phyloP scores from a whole-genome alignment of 2,329 filamentous ascomycete species.

The Drechslerella dactyloides region DNA sequence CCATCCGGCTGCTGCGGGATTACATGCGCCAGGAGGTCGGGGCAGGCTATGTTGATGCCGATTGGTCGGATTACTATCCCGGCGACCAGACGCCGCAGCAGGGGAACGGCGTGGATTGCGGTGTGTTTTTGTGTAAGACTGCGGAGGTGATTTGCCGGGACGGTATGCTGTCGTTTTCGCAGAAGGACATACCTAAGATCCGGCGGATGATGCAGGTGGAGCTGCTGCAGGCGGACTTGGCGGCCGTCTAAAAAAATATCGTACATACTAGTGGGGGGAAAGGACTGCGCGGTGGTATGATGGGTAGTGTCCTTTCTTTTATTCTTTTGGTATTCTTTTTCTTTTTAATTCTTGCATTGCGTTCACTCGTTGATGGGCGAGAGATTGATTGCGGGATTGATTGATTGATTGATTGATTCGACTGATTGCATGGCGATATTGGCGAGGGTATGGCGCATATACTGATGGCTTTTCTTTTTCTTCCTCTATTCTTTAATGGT shows the following conservation, averaged over 20 bases:
- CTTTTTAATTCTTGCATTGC: constrained; percentile 14
- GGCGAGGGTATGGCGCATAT: constrained; percentile 11
- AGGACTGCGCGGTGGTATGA: neutral
- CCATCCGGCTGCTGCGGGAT: constrained; percentile 35
- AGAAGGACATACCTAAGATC: constrained; percentile 52
- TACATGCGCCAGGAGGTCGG: constrained; percentile 53
- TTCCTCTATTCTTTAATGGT: neutral
- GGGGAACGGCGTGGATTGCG: constrained; percentile 52
- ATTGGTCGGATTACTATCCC: constrained; percentile 52
- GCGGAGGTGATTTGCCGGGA: constrained; percentile 53
- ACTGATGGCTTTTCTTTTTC: neutral
- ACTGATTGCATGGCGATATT: constrained; percentile 1
- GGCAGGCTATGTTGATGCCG: constrained; percentile 36
- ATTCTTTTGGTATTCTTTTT: constrained; percentile 13
- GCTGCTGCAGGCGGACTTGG: constrained; percentile 49
- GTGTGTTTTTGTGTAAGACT: constrained; percentile 54
- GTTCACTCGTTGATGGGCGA: constrained; percentile 13
- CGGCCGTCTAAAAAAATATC: constrained; percentile 25
- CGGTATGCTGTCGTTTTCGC: constrained; percentile 48
- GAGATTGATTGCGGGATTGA: neutral
- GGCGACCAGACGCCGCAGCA: constrained; percentile 51
- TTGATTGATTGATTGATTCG: neutral
- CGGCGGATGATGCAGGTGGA: constrained; percentile 53
- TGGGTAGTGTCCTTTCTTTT: constrained; percentile 13
- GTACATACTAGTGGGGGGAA: neutral